Percentiles rank a stretch among this genome's conserved stretches.
These are phyloP conservation scores for Penicillium sp. DNA, from an alignment of 2,329 filamentous ascomycete species.

Conservation along the genomic window DNA sequence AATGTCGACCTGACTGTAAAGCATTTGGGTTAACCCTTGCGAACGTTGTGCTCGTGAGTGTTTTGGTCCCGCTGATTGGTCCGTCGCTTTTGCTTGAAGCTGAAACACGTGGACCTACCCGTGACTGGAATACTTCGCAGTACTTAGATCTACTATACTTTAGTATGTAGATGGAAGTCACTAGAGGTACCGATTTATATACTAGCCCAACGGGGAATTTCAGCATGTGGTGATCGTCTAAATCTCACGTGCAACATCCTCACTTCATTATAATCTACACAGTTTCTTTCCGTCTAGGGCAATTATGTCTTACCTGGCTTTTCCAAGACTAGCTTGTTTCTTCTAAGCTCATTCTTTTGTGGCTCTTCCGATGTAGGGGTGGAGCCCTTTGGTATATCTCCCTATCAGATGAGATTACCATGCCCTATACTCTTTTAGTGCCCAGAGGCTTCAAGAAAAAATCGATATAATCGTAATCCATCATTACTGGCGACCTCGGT, in stretches of 20 bases:
- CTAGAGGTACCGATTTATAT: neutral
- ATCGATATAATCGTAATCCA: too few relatives aligned
- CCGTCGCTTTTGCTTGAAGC: neutral
- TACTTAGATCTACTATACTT: neutral
- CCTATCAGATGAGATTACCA: neutral
- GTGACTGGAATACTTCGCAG: neutral
- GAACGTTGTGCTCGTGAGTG: neutral
- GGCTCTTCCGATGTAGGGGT: neutral
- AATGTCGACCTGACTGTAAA: neutral
- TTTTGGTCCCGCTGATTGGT: conserved; percentile 1
- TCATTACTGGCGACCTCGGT: neutral
- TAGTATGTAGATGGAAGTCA: neutral
- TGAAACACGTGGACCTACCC: conserved; percentile 2
- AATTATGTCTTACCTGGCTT: neutral
- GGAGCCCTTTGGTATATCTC: neutral
- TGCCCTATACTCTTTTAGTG: neutral
- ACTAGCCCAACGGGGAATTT: neutral
- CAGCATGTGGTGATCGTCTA: neutral
- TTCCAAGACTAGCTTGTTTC: neutral
- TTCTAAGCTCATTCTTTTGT: neutral
- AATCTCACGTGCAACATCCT: neutral
- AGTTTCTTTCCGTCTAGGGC: neutral
- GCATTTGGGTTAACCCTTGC: neutral
- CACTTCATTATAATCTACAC: neutral
- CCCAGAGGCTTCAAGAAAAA: neutral